Conservation (phyloP, 2,329 filamentous ascomycete genomes). For the Aspergillus fumigatus region DNA sequence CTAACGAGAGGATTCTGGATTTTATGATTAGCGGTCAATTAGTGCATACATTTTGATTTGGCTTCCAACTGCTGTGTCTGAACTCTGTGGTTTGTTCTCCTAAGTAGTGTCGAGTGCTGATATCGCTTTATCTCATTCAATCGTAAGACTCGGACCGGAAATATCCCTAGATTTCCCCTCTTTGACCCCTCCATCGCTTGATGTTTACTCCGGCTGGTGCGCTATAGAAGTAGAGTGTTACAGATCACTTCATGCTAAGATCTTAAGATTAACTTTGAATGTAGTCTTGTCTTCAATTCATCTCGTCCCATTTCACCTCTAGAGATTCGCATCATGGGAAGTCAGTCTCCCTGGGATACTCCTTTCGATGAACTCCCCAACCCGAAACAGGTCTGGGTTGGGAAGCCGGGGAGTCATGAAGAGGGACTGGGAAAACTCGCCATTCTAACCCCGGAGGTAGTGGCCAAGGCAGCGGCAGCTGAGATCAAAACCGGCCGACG, state of each 20-base stretch:
- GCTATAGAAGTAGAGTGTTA: not conserved
- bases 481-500: constrained; percentile 51
- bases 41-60: too few species aligned
- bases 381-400: constrained; percentile 47
- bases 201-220: not conserved
- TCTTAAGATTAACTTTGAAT: not conserved
- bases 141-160: not conserved
- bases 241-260: not conserved
- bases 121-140: not conserved
- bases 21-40: not conserved
- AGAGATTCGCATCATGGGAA: constrained; percentile 5
- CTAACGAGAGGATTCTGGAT: too few species aligned
- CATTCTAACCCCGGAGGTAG: constrained; percentile 50
- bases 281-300: not conserved
- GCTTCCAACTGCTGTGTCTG: not conserved
- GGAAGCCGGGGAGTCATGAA: constrained; percentile 42
- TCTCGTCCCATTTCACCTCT: not conserved
- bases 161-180: not conserved
- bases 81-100: not conserved
- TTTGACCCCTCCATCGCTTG: not conserved
- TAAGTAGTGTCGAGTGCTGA: not conserved
- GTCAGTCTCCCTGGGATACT: constrained; percentile 21
- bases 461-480: constrained; percentile 45
- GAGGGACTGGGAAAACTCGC: constrained; percentile 52
- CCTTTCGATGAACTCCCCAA: constrained; percentile 47